A percentile compares a stretch with the other conserved stretches of the same genome.
phyloP scores from a whole-genome alignment of 805 yeast genomes.

The Kuraishia ogatae region DNA sequence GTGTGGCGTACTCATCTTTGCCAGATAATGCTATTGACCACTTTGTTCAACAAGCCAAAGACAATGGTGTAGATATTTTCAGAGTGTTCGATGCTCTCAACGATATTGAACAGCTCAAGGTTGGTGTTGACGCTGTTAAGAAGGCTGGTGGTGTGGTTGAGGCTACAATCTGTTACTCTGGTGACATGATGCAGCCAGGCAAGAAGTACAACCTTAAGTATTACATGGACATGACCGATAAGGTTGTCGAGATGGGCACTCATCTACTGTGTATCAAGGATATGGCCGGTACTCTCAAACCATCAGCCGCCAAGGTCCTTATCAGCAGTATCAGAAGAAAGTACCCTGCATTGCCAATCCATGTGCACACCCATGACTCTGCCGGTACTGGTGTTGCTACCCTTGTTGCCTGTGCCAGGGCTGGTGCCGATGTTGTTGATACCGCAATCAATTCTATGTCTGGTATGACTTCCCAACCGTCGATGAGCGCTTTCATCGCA shows the following conservation, averaged over 20 bases:
- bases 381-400: conserved; percentile 99
- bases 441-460: conserved; percentile 97
- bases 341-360: conserved; percentile 93
- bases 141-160: conserved; percentile 99
- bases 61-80: conserved; percentile 93
- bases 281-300: conserved; percentile 99
- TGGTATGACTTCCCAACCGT: conserved; percentile 98
- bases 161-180: conserved; percentile 97
- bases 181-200: conserved; percentile 94
- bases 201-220: conserved; percentile 94
- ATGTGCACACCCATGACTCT: conserved; percentile 98
- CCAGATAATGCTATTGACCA: conserved; percentile 99
- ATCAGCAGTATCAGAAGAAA: conserved; percentile 74
- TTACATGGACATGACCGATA: conserved; percentile 73
- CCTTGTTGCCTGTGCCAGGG: conserved; percentile 86
- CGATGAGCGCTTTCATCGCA: conserved; percentile 86
- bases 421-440: conserved; percentile 98
- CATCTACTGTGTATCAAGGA: conserved; percentile 97
- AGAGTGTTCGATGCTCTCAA: conserved; percentile 97
- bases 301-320: conserved; percentile 80
- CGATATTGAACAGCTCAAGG: conserved; percentile 92
- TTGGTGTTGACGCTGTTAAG: conserved; percentile 95
- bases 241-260: conserved; percentile 89
- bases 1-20: conserved; percentile 95
- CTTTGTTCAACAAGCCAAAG: conserved; percentile 90